Percentiles rank a stretch among this genome's conserved stretches.
phyloP scores from a whole-genome alignment of 441 rosid genomes.

The Gossypium trilobum region DNA sequence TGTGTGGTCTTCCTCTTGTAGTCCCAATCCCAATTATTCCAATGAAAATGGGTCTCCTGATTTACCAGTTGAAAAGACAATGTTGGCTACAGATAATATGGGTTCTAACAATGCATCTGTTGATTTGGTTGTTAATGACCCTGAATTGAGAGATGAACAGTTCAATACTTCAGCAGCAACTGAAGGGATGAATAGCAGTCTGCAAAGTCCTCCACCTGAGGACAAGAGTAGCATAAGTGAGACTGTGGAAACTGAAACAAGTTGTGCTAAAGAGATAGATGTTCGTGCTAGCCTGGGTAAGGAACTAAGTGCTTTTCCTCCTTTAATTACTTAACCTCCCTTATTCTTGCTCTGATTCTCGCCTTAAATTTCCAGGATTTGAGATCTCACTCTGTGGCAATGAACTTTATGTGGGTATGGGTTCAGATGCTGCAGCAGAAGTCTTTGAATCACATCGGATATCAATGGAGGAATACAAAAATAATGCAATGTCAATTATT shows the following conservation, averaged over 20 bases:
- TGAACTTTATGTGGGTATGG: slow-evolving; percentile 1
- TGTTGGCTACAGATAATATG: slow-evolving; percentile 8
- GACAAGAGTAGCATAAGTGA: slow-evolving; percentile 23
- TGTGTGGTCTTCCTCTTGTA: slow-evolving; percentile 15
- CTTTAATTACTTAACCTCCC: neutral
- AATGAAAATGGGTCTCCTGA: slow-evolving; percentile 9
- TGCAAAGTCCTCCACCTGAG: slow-evolving; percentile 17
- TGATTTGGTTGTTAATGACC: slow-evolving; percentile 23
- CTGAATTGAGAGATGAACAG: slow-evolving; percentile 29
- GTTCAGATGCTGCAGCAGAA: neutral
- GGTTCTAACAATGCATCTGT: slow-evolving; percentile 22
- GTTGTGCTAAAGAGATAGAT: slow-evolving; percentile 24
- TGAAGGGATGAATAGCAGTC: slow-evolving; percentile 23
- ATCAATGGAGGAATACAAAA: neutral
- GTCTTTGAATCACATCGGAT: neutral
- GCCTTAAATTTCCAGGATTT: slow-evolving; percentile 40
- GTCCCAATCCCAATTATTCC: slow-evolving; percentile 19
- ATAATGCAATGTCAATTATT: neutral
- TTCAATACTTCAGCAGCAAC: slow-evolving; percentile 22
- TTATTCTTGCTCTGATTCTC: slow-evolving; percentile 8
- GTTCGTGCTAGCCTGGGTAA: slow-evolving; percentile 31
- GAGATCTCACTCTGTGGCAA: slow-evolving; percentile 7
- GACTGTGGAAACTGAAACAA: slow-evolving; percentile 25
- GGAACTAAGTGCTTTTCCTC: slow-evolving; percentile 13
- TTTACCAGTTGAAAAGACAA: slow-evolving; percentile 18